phyloP scores from a whole-genome alignment of 2,329 filamentous ascomycete species.

The Neonectria magnoliae region DNA sequence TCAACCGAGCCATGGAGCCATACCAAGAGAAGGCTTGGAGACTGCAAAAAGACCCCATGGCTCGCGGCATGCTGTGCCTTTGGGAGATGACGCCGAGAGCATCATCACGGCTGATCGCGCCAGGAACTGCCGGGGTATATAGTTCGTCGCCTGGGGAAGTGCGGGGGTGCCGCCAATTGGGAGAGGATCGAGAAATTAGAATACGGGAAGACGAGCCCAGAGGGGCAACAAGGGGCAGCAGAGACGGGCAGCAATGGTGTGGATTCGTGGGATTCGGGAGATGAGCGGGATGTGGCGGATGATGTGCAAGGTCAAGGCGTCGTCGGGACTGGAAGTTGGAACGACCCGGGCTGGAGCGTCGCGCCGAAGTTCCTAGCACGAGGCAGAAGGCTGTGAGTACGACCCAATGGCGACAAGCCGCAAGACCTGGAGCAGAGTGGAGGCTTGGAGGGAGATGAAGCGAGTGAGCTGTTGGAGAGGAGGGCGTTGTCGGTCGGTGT shows the following conservation, averaged over 20 bases:
- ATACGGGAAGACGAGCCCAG: constrained; percentile 26
- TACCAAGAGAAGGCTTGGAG: constrained; percentile 10
- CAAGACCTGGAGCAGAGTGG: constrained; percentile 1
- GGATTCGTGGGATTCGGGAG: constrained; percentile 33
- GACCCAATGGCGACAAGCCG: constrained; percentile 6
- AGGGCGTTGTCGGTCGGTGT: constrained; percentile 1
- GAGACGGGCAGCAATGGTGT: constrained; percentile 17
- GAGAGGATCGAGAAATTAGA: constrained; percentile 13
- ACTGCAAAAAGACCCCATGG: constrained; percentile 11
- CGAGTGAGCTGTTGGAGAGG: constrained; percentile 2
- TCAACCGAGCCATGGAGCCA: constrained; percentile 6
- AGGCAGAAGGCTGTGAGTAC: constrained; percentile 7
- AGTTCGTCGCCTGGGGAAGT: constrained; percentile 32
- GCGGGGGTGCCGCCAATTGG: constrained; percentile 37
- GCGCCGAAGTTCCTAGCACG: constrained; percentile 40
- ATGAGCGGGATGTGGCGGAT: constrained; percentile 14
- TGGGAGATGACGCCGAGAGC: constrained; percentile 31
- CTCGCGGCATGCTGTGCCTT: constrained; percentile 18
- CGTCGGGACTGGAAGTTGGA: background rate
- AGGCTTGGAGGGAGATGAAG: background rate
- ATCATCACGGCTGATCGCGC: constrained; percentile 25
- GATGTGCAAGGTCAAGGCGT: background rate
- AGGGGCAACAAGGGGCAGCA: constrained; percentile 24
- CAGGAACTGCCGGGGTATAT: constrained; percentile 28
- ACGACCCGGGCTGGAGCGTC: constrained; percentile 29